These are phyloP conservation scores for Cladosporium sp. DNA, from an alignment of 2,329 filamentous ascomycete genomes.

Conservation along the genomic window DNA sequence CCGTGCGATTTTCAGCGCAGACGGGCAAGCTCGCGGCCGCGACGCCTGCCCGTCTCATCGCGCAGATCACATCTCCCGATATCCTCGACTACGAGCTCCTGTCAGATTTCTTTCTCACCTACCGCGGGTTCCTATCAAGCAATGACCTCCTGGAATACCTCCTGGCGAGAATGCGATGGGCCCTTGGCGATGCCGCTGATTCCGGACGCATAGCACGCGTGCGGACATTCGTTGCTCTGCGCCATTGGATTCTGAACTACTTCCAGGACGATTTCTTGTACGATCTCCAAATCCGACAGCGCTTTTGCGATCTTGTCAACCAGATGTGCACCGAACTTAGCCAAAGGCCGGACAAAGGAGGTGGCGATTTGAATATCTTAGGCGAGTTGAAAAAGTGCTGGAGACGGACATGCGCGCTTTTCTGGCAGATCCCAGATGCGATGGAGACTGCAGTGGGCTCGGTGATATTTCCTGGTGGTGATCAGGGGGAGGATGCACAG, in stretches of 20 bases:
- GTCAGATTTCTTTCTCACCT: slow-evolving; percentile 97
- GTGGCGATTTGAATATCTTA: slow-evolving; percentile 74
- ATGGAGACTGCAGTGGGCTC: slow-evolving; percentile 49
- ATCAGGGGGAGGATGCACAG: slow-evolving; percentile 8
- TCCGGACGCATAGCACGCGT: slow-evolving; percentile 91
- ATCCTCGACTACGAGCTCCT: slow-evolving; percentile 96
- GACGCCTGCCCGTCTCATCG: slow-evolving; percentile 82
- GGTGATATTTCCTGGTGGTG: slow-evolving; percentile 70
- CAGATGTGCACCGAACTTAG: slow-evolving; percentile 48
- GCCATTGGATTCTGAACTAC: slow-evolving; percentile 98
- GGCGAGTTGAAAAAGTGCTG: slow-evolving; percentile 95
- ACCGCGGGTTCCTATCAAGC: slow-evolving; percentile 75
- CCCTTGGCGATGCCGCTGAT: slow-evolving; percentile 71
- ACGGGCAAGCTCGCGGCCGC: slow-evolving; percentile 77
- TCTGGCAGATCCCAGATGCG: slow-evolving; percentile 74
- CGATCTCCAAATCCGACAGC: slow-evolving; percentile 64
- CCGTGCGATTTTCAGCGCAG: slow-evolving; percentile 72
- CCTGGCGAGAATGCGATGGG: slow-evolving; percentile 80
- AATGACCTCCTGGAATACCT: slow-evolving; percentile 75
- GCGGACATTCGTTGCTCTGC: slow-evolving; percentile 85
- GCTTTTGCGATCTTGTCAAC: slow-evolving; percentile 79
- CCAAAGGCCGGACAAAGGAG: slow-evolving; percentile 46
- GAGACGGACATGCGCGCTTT: slow-evolving; percentile 81
- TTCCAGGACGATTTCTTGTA: slow-evolving; percentile 89
- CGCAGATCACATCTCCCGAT: slow-evolving; percentile 90